Conservation (phyloP, 306 rosid genomes). For the Parietaria judaica region DNA sequence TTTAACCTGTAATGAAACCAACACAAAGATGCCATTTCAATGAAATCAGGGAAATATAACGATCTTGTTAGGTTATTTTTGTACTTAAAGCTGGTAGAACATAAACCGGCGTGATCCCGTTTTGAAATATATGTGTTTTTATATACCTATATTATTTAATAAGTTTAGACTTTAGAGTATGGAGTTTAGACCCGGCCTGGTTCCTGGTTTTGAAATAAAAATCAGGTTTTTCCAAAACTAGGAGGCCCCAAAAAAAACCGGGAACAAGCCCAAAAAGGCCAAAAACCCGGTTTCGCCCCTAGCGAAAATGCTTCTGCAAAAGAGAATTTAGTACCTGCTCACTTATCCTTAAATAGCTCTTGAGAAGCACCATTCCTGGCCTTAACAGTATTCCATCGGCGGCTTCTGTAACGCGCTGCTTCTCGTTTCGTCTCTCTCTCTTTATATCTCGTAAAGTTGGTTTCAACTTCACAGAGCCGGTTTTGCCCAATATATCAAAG, state of each 20-base stretch:
- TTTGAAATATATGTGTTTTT: too few relatives aligned
- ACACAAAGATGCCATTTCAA: not conserved
- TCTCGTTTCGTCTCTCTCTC: constrained; percentile 37
- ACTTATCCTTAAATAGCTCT: constrained; percentile 24
- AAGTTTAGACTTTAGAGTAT: not conserved
- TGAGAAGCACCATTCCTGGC: constrained; percentile 60
- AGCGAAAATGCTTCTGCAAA: not conserved
- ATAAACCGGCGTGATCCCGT: not conserved
- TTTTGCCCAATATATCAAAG: constrained; percentile 45
- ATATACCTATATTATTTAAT: too few relatives aligned
- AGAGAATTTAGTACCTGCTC: constrained; percentile 42
- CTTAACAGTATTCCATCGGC: constrained; percentile 10
- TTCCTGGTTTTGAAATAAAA: too few relatives aligned
- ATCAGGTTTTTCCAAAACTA: too few relatives aligned
- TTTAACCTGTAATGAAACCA: constrained; percentile 17
- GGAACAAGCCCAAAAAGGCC: too few relatives aligned
- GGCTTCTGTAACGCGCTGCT: constrained; percentile 14
- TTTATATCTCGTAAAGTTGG: constrained; percentile 29
- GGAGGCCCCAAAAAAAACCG: too few relatives aligned
- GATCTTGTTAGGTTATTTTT: not conserved
- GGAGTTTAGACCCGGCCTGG: too few relatives aligned
- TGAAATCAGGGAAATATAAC: not conserved
- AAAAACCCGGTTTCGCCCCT: too few relatives aligned
- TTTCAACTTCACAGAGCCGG: constrained; percentile 17
- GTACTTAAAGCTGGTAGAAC: not conserved